phyloP scores from a whole-genome alignment of 176 grass and related monocot genomes.

The Carex littledalei region DNA sequence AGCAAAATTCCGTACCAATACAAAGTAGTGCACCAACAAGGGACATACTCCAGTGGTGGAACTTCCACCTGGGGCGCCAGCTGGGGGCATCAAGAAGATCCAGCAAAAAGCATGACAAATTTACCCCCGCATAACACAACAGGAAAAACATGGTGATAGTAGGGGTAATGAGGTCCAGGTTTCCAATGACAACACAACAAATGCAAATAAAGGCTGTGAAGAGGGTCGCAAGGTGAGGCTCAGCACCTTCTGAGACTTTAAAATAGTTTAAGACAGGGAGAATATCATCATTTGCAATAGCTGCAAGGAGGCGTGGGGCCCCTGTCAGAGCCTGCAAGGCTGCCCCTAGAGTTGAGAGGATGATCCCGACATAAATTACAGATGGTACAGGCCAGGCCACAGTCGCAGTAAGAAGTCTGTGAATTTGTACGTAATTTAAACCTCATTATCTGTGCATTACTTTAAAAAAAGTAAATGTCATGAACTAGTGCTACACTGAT shows the following conservation, averaged over 20 bases:
- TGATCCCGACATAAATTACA: slow-evolving; percentile 92
- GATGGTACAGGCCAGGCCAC: slow-evolving; percentile 90
- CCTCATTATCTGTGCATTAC: neutral
- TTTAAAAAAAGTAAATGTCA: neutral
- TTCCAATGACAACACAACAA: slow-evolving; percentile 84
- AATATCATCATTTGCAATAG: slow-evolving; percentile 97
- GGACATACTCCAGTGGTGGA: slow-evolving; percentile 98
- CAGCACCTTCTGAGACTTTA: slow-evolving; percentile 82
- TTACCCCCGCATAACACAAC: slow-evolving; percentile 90
- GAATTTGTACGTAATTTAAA: slow-evolving; percentile 8
- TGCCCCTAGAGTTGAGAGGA: slow-evolving; percentile 96
- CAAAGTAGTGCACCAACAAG: slow-evolving; percentile 87
- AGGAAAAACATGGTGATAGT: slow-evolving; percentile 99
- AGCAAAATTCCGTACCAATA: slow-evolving; percentile 57
- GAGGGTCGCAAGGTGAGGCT: slow-evolving; percentile 74
- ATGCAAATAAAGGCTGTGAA: slow-evolving; percentile 94
- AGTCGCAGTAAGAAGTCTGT: slow-evolving; percentile 91
- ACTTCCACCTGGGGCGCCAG: slow-evolving; percentile 97
- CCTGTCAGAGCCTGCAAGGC: slow-evolving; percentile 92
- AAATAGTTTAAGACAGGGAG: slow-evolving; percentile 93
- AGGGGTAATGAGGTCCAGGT: slow-evolving; percentile 93
- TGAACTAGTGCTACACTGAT: neutral
- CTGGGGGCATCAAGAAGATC: slow-evolving; percentile 99
- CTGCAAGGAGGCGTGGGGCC: slow-evolving; percentile 86
- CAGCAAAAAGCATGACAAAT: slow-evolving; percentile 90